Evolutionary conservation across 1,284 basidiomycete genomes (phyloP).

Genomic region (Ceratobasidium sp.): DNA sequence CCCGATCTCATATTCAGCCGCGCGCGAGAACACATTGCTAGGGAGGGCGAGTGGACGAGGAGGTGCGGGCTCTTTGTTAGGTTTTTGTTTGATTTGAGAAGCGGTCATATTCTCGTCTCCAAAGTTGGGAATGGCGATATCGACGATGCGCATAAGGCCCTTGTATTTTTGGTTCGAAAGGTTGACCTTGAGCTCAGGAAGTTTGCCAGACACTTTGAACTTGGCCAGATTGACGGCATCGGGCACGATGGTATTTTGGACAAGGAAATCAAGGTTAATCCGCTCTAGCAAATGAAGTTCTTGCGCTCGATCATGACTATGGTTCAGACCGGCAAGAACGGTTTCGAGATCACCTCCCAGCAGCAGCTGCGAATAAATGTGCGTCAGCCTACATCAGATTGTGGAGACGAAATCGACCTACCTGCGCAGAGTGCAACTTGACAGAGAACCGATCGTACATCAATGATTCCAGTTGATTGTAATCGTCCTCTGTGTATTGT

Average conservation of each 20-base stretch:
- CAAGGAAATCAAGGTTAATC: conserved; percentile 88
- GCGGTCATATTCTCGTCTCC: conserved; percentile 58
- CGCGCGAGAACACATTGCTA: conserved; percentile 60
- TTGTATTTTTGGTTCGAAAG: conserved; percentile 97
- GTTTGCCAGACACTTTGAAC: conserved; percentile 90
- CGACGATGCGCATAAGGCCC: conserved; percentile 90
- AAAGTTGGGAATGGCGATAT: conserved; percentile 89
- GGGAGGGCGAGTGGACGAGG: conserved; percentile 50
- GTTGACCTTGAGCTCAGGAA: conserved; percentile 91
- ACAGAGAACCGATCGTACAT: conserved; percentile 97
- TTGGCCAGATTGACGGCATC: conserved; percentile 84
- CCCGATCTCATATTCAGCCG: conserved; percentile 73
- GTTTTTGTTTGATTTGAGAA: conserved; percentile 13
- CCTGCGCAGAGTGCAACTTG: conserved; percentile 89
- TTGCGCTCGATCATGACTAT: conserved; percentile 57
- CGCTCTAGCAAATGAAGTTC: conserved; percentile 91
- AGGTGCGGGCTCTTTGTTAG: conserved; percentile 9
- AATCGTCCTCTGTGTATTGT: conserved; percentile 90
- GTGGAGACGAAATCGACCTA: conserved; percentile 49
- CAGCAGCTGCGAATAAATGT: conserved; percentile 70
- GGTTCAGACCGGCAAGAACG: conserved; percentile 78
- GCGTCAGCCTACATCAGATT: conserved; percentile 29
- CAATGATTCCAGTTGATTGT: conserved; percentile 84
- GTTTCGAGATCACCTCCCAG: conserved; percentile 86
- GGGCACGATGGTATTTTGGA: conserved; percentile 94